phyloP scores from a whole-genome alignment of 129 eudicot genomes.

The Artemisia argyi region DNA sequence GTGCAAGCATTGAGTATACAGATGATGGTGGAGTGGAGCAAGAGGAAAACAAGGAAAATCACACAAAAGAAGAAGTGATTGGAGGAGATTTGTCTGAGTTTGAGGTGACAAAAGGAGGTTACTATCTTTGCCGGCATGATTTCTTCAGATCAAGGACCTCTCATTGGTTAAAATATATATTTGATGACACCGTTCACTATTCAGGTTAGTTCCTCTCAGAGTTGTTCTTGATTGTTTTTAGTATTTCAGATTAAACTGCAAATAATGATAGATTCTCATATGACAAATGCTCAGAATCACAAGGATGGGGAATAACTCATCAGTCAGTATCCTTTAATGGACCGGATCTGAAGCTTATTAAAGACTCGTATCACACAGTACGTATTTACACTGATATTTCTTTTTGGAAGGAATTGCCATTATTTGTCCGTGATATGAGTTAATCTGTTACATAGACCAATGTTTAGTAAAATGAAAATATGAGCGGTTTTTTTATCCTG shows the following conservation, averaged over 20 bases:
- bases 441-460: too few relatives aligned
- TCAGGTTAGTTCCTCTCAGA: neutral
- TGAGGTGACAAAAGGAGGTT: neutral
- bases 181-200: neutral
- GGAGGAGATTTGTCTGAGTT: conserved; percentile 18
- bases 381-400: neutral
- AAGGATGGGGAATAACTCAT: conserved; percentile 10
- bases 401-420: neutral
- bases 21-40: neutral
- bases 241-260: neutral
- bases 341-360: neutral
- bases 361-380: conserved; percentile 1
- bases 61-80: conserved; percentile 2
- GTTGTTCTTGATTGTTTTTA: neutral
- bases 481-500: too few relatives aligned
- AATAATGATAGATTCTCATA: too few relatives aligned
- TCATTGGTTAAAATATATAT: neutral
- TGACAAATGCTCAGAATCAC: neutral
- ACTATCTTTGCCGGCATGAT: conserved; percentile 15
- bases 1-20: conserved; percentile 9
- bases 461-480: too few relatives aligned
- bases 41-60: neutral
- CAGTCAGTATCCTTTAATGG: neutral
- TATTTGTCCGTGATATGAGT: neutral
- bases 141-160: neutral